Conservation (phyloP, 176 grass and related monocot species). For the Tillandsia leiboldiana region DNA sequence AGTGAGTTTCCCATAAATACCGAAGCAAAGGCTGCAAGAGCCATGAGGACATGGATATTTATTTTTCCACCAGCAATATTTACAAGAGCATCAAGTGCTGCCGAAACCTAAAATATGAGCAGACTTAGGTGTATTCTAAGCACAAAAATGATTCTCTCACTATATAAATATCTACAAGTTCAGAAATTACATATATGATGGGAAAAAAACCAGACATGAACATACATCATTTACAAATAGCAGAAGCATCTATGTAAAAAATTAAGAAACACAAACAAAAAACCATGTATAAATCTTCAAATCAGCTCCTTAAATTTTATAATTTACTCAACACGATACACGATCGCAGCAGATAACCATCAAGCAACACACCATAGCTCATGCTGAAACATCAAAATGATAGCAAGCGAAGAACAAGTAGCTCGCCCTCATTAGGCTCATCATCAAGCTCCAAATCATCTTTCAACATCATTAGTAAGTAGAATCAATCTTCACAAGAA, state of each 20-base stretch:
- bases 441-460: too few species aligned
- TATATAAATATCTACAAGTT: slow-evolving; percentile 6
- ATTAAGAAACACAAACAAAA: too few species aligned
- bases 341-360: too few species aligned
- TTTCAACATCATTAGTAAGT: too few species aligned
- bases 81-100: slow-evolving; percentile 88
- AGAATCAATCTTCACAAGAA: too few species aligned
- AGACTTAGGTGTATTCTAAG: slow-evolving; percentile 5
- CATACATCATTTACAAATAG: neutral
- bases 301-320: too few species aligned
- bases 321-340: too few species aligned
- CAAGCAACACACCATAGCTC: too few species aligned
- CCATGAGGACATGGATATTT: slow-evolving; percentile 98
- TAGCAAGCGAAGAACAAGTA: too few species aligned
- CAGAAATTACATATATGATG: neutral
- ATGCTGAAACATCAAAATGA: too few species aligned
- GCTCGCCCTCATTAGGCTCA: too few species aligned
- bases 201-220: neutral
- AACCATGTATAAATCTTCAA: too few species aligned
- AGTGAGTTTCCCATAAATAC: slow-evolving; percentile 97
- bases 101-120: slow-evolving; percentile 52
- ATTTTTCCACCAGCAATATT: slow-evolving; percentile 83
- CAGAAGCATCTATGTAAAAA: neutral
- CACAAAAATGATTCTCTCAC: slow-evolving; percentile 1
- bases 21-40: slow-evolving; percentile 94